A percentile compares a stretch with the other conserved stretches of the same genome.
These are phyloP conservation scores for Amesomyces nigricolor DNA, from an alignment of 2,329 filamentous ascomycete species.

Conservation along the genomic window DNA sequence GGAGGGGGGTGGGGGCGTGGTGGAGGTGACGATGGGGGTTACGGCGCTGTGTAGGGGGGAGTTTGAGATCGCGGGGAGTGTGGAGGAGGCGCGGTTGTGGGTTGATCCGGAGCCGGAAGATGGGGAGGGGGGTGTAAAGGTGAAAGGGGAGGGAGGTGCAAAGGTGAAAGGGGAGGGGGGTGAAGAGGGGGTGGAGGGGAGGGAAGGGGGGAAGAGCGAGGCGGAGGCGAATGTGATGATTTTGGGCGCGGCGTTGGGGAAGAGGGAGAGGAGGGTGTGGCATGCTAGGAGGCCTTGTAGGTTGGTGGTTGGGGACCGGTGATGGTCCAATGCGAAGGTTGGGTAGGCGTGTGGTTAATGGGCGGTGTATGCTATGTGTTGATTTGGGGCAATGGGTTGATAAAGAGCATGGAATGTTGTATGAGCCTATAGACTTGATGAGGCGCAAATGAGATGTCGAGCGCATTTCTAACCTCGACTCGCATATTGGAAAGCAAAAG, in stretches of 20 bases:
- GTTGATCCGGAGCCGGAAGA: slow-evolving; percentile 29
- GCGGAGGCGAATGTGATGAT: slow-evolving; percentile 48
- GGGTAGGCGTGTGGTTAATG: slow-evolving; percentile 9
- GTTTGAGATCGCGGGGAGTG: slow-evolving; percentile 73
- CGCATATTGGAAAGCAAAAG: too few relatives aligned
- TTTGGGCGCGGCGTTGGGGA: slow-evolving; percentile 54
- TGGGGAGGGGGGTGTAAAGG: slow-evolving; percentile 25
- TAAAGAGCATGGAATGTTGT: too few relatives aligned
- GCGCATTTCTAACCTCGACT: too few relatives aligned
- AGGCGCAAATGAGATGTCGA: too few relatives aligned
- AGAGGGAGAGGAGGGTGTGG: slow-evolving; percentile 59
- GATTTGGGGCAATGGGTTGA: too few relatives aligned
- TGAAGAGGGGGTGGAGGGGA: slow-evolving; percentile 23
- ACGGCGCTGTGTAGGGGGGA: slow-evolving; percentile 72
- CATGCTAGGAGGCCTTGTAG: slow-evolving; percentile 54
- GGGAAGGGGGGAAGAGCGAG: slow-evolving; percentile 31
- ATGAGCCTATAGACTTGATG: too few relatives aligned
- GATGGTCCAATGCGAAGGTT: not conserved
- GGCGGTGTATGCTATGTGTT: not conserved
- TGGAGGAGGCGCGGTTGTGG: slow-evolving; percentile 70
- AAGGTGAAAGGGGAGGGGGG: slow-evolving; percentile 25
- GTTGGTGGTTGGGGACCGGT: slow-evolving; percentile 47
- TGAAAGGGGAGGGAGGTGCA: too few relatives aligned
- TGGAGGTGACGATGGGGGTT: slow-evolving; percentile 61
- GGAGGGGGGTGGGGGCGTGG: slow-evolving; percentile 46